These are phyloP conservation scores for Brassica balearica DNA, from an alignment of 441 rosid genomes.

Conservation along the genomic window DNA sequence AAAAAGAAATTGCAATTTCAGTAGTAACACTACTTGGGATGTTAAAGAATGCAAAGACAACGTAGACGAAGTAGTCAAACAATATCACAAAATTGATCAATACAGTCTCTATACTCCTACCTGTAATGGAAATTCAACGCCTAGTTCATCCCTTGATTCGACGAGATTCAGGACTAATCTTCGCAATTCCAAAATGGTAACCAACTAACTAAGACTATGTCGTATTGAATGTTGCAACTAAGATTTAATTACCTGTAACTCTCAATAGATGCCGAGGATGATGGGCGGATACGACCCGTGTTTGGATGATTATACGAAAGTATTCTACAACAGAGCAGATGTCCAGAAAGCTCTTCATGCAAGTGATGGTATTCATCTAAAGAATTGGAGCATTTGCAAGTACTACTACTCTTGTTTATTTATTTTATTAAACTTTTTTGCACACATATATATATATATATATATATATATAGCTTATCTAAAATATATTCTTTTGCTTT, in stretches of 20 bases:
- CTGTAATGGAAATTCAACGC: constrained; percentile 54
- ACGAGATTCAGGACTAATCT: constrained; percentile 49
- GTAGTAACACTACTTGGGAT: constrained; percentile 61
- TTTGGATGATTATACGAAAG: constrained; percentile 67
- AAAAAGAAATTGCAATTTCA: constrained; percentile 59
- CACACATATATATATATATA: not conserved
- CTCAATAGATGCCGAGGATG: constrained; percentile 68
- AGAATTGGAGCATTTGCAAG: constrained; percentile 94
- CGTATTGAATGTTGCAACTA: not conserved
- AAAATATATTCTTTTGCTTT: not conserved
- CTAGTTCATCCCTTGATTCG: constrained; percentile 35
- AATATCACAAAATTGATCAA: constrained; percentile 75
- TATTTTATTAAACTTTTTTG: not conserved
- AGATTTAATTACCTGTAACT: not conserved
- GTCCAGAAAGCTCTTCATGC: constrained; percentile 90
- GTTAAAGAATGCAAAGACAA: constrained; percentile 54
- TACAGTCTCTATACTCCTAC: constrained; percentile 80
- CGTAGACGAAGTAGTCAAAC: constrained; percentile 61
- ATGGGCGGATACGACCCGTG: constrained; percentile 89
- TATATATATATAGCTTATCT: not conserved
- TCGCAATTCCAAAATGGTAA: constrained; percentile 57
- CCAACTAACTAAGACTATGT: constrained; percentile 6
- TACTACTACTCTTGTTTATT: constrained; percentile 39
- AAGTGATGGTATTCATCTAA: constrained; percentile 56
- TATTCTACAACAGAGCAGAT: constrained; percentile 76